Conservation (phyloP, 2,329 filamentous ascomycete species). For the Hirsutella rhossiliensis region DNA sequence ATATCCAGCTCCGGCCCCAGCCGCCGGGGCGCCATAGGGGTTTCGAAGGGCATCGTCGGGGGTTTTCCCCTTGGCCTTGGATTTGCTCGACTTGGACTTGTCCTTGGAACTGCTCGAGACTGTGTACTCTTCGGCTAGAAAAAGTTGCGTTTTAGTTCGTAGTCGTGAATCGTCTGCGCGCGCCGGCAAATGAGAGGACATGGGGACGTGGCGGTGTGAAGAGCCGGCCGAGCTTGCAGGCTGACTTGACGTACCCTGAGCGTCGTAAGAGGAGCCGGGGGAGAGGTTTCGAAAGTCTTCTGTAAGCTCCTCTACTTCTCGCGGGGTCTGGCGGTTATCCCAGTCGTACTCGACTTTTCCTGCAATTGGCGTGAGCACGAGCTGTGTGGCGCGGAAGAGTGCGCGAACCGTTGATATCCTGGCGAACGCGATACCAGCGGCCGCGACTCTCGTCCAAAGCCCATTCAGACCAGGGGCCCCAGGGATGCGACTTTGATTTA, state of each 20-base stretch:
- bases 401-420: conserved; percentile 12
- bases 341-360: conserved; percentile 10
- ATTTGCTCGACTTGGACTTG: conserved; percentile 3
- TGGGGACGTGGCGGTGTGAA: neutral
- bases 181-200: too few species aligned
- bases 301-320: conserved; percentile 4
- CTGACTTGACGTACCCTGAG: conserved; percentile 1
- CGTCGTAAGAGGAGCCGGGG: conserved; percentile 3
- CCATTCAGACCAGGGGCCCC: conserved; percentile 16
- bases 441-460: conserved; percentile 8
- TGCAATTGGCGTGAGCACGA: neutral
- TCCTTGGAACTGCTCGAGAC: conserved; percentile 2
- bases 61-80: conserved; percentile 6
- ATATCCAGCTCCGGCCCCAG: neutral
- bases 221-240: neutral
- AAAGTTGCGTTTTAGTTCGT: neutral
- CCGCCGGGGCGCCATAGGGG: neutral
- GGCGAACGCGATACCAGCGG: conserved; percentile 13
- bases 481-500: conserved; percentile 13
- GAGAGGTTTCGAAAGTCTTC: conserved; percentile 4
- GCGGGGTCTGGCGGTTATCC: conserved; percentile 4
- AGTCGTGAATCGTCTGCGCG: too few species aligned
- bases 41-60: neutral
- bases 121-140: conserved; percentile 3
- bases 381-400: neutral